A percentile compares a stretch with the other conserved stretches of the same genome.
These are phyloP conservation scores for Symbiodinium pilosum DNA, from an alignment of 73 alveolate genomes.

Conservation along the genomic window DNA sequence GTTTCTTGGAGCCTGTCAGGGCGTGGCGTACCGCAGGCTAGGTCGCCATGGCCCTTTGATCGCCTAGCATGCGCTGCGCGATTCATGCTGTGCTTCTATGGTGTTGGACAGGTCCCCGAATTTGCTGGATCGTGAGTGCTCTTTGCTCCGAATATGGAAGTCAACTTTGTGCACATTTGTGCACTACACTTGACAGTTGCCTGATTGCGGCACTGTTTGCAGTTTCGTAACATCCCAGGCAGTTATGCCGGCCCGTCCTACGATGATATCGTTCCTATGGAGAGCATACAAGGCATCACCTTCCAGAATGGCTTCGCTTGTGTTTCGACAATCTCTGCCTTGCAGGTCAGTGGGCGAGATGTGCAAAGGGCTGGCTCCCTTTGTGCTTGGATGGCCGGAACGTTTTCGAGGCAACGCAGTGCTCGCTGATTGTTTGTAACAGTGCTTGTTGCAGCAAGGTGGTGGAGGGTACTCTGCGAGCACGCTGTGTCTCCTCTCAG, in stretches of 20 bases:
- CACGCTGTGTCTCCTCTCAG: conserved; percentile 47
- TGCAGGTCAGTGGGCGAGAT: conserved; percentile 52
- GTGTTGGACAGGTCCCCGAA: background rate
- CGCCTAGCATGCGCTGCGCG: too few species aligned
- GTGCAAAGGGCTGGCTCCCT: conserved; percentile 66
- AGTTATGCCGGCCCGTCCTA: conserved; percentile 58
- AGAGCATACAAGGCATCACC: conserved; percentile 31
- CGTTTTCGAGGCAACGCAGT: conserved; percentile 5
- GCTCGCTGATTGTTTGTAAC: background rate
- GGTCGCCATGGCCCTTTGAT: too few species aligned
- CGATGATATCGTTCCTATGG: conserved; percentile 26
- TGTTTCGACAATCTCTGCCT: background rate
- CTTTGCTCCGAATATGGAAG: too few species aligned
- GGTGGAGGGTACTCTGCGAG: conserved; percentile 7
- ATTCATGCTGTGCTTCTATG: background rate
- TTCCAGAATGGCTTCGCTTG: background rate
- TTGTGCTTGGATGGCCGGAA: background rate
- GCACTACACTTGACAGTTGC: too few species aligned
- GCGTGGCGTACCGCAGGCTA: background rate
- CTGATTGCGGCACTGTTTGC: too few species aligned
- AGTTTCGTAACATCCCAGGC: background rate
- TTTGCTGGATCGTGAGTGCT: background rate
- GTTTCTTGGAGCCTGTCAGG: background rate
- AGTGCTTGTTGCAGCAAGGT: background rate
- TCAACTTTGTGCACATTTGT: too few species aligned